A percentile compares a stretch with the other conserved stretches of the same genome.
These are phyloP conservation scores for Naganishia sp. DNA, from an alignment of 1,284 basidiomycete genomes.

Conservation along the genomic window DNA sequence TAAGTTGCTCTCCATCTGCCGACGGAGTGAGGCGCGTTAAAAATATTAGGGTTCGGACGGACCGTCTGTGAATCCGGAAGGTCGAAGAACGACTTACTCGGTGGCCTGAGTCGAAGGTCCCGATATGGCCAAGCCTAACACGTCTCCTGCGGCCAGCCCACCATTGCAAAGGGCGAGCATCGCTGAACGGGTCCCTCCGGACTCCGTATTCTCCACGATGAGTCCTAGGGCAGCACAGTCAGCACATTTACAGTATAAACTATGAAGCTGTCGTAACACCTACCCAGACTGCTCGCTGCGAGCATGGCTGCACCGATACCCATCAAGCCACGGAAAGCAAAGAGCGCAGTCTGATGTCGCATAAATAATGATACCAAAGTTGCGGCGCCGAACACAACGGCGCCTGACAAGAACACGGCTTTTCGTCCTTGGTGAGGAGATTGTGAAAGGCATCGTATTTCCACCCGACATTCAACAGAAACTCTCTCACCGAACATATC, in stretches of 20 bases:
- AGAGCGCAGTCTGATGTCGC: constrained; percentile 1
- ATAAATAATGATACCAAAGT: constrained; percentile 6
- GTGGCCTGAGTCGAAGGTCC: constrained; percentile 7
- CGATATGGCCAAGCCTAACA: not conserved
- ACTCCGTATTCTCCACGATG: constrained; percentile 7
- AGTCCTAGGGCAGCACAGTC: not conserved
- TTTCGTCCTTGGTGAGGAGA: not conserved
- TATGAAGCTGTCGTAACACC: not conserved
- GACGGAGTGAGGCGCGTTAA: not conserved
- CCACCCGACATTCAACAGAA: no score
- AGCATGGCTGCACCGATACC: constrained; percentile 7
- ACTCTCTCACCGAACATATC: not conserved
- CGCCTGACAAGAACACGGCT: not conserved
- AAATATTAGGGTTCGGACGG: no score
- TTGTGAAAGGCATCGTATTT: not conserved
- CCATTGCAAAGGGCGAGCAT: constrained; percentile 14
- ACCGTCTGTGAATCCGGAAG: no score
- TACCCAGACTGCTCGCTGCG: not conserved
- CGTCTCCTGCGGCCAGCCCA: constrained; percentile 1
- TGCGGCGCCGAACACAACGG: not conserved
- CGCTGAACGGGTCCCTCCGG: not conserved
- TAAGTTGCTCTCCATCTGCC: constrained; percentile 6
- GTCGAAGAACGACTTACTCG: not conserved
- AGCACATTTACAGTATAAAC: not conserved
- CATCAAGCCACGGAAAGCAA: not conserved